Evolutionary conservation across 2,329 filamentous ascomycete genomes (phyloP).

Genomic region (Coniochaeta ligniaria): DNA sequence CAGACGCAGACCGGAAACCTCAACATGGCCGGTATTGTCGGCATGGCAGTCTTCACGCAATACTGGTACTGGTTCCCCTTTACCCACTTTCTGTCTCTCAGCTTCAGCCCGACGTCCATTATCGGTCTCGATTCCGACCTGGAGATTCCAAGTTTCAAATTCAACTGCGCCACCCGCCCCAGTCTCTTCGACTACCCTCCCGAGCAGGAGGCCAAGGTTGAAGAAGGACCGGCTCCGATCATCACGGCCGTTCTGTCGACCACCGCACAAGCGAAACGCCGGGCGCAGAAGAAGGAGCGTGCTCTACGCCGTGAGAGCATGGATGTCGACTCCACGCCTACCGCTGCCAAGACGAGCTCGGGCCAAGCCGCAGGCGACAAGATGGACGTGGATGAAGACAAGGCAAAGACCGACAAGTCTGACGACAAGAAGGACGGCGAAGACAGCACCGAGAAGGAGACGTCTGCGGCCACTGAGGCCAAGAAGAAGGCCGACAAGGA

Average conservation of each 20-base stretch:
- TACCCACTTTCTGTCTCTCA: constrained; percentile 92
- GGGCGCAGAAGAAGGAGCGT: constrained; percentile 89
- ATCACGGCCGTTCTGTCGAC: constrained; percentile 95
- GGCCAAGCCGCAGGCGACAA: constrained; percentile 58
- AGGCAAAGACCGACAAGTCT: constrained; percentile 37
- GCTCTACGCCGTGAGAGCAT: constrained; percentile 88
- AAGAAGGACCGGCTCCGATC: constrained; percentile 88
- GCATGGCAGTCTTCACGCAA: constrained; percentile 96
- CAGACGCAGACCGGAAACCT: constrained; percentile 98
- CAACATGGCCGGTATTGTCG: constrained; percentile 97
- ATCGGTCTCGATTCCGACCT: constrained; percentile 92
- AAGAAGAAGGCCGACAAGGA: constrained; percentile 95
- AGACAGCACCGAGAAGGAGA: constrained; percentile 48
- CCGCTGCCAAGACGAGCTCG: constrained; percentile 53
- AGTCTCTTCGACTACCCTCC: constrained; percentile 98
- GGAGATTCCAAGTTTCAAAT: constrained; percentile 89
- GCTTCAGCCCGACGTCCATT: constrained; percentile 93
- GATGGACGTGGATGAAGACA: constrained; percentile 76
- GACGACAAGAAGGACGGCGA: constrained; percentile 58
- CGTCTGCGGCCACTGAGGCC: constrained; percentile 41
- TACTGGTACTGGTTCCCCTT: constrained; percentile 99
- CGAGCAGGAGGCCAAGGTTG: constrained; percentile 89
- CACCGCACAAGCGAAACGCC: constrained; percentile 91
- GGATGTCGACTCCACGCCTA: constrained; percentile 79
- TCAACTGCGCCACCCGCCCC: constrained; percentile 88